Evolutionary conservation across 2,329 filamentous ascomycete genomes (phyloP), one percentile per base, ranked within the genome.

Genomic region (Fusarium anthophilum): DNA sequence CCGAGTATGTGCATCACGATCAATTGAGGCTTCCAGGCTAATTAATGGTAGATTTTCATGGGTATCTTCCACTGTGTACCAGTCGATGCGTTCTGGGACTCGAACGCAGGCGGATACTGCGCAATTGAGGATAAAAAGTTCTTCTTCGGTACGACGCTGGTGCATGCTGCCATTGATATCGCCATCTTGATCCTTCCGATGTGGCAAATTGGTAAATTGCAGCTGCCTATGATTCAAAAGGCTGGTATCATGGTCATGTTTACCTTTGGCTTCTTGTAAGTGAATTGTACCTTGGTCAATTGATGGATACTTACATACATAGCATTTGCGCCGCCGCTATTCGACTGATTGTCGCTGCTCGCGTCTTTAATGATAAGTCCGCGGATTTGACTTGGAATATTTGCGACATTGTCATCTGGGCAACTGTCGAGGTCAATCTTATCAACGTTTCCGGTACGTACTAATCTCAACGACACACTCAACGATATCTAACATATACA

Each of bases 101-200:
- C 51, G 0, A 59, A 38, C 0, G 66, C 63, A 2, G 62, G 51
- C 0, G 67, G 66, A 8, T 59, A 50, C 2, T 77, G 76, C 4
- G 58, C 60, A 0, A 77, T 77, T 26, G 72, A 82, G 26, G 78
- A 79, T 38, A 73, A 75, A 12, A 80, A 77, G 43, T 82, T 81
- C 71, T 81, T 82, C 58, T 79, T 82, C 26, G 80, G 81, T 5
- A 81, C 79, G 1, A 75, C 80, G 1, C 30, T 81, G 9, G 73
- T 76, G 0, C 81, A 83, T 20, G 69, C 80, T 8, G 15, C 76
- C 2, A 75, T 83, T 30, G 81, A 83, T 9, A 60, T 82, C 4
- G 63, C 63, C 6, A 81, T 83, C 22, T 50, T 83, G 9, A 55
- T 74, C 8, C 62, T 83, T 1, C 81, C 81, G 0, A 69, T 81